Conservation (phyloP, 805 yeast species). For the Barnettozyma sucrosica region DNA sequence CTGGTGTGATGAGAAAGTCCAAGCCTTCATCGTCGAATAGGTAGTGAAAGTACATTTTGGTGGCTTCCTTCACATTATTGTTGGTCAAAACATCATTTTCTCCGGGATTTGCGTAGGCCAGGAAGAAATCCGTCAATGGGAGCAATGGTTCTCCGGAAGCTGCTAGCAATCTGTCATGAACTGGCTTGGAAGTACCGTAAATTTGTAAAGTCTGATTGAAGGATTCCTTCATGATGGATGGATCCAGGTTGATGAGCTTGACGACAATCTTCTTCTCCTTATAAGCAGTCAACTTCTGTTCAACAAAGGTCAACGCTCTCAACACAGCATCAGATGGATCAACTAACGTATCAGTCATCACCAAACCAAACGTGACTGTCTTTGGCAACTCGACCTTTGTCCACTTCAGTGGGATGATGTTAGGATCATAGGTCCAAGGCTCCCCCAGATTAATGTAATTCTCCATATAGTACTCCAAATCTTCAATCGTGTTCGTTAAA, state of each 20-base stretch:
- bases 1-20: constrained; percentile 64
- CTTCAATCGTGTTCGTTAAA: constrained; percentile 55
- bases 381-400: constrained; percentile 28
- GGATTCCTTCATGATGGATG: constrained; percentile 44
- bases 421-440: constrained; percentile 53
- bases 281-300: constrained; percentile 37
- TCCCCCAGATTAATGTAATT: constrained; percentile 44
- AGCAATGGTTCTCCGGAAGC: constrained; percentile 66
- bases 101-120: constrained; percentile 51
- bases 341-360: constrained; percentile 60
- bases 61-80: constrained; percentile 50
- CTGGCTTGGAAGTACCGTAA: constrained; percentile 56
- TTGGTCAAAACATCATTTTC: constrained; percentile 53
- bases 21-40: constrained; percentile 48
- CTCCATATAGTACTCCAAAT: constrained; percentile 64
- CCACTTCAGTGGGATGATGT: constrained; percentile 35
- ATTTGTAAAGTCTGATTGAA: constrained; percentile 47
- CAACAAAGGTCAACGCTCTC: constrained; percentile 49
- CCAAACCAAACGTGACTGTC: constrained; percentile 52
- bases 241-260: constrained; percentile 47
- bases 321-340: constrained; percentile 60
- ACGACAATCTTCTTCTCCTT: constrained; percentile 37
- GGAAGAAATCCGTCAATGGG: constrained; percentile 58
- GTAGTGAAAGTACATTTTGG: constrained; percentile 51
- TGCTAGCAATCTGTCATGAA: constrained; percentile 46